These are phyloP conservation scores for Coemansia interrupta DNA, from an alignment of 192 early-diverging fungal species.

Conservation along the genomic window DNA sequence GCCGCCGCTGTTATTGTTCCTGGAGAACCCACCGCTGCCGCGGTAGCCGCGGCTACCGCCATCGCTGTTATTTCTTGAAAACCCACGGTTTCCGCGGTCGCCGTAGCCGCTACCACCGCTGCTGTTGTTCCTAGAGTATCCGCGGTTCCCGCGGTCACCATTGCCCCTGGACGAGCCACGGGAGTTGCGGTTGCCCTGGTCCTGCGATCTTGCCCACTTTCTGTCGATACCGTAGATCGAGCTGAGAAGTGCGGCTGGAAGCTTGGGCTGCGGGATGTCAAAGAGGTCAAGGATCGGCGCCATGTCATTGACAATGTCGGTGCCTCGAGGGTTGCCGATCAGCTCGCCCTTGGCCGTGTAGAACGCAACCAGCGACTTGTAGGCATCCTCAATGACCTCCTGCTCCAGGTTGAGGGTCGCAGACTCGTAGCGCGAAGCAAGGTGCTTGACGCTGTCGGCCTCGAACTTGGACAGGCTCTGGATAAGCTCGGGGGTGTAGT, in stretches of 20 bases:
- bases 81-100: not conserved
- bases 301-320: constrained; percentile 22
- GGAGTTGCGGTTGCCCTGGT: not conserved
- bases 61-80: too few relatives aligned
- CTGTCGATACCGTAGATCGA: not conserved
- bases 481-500: constrained; percentile 29
- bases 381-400: constrained; percentile 38
- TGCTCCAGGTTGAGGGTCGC: constrained; percentile 14
- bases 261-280: constrained; percentile 14
- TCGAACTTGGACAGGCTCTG: constrained; percentile 19
- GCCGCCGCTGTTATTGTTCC: not conserved
- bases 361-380: constrained; percentile 49
- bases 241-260: constrained; percentile 15
- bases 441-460: constrained; percentile 20
- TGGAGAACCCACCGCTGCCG: too few relatives aligned
- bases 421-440: constrained; percentile 31
- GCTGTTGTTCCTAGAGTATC: not conserved
- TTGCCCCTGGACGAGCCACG: not conserved
- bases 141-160: not conserved
- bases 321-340: constrained; percentile 16
- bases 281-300: constrained; percentile 22
- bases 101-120: not conserved
- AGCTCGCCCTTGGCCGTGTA: constrained; percentile 13
- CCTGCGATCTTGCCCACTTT: constrained; percentile 4
- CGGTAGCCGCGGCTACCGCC: not conserved